Evolutionary conservation across 2,329 filamentous ascomycete species (phyloP).

Genomic region (Fusarium sublunatum): DNA sequence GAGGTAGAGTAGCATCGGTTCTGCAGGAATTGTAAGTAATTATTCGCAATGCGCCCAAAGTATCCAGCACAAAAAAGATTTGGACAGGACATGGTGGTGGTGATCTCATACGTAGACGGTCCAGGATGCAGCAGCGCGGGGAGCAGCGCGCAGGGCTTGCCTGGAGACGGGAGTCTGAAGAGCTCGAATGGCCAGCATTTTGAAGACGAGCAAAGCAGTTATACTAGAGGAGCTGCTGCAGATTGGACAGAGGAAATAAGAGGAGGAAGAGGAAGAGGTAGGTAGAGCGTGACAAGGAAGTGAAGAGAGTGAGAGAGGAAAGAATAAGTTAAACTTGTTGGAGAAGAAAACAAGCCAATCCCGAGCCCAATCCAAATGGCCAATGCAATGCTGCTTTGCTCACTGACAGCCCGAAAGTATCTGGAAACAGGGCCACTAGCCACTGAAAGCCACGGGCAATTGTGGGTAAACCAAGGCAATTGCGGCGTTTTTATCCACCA

Average conservation of each 20-base stretch:
- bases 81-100: slow-evolving; percentile 27
- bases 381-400: slow-evolving; percentile 28
- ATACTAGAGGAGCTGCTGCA: slow-evolving; percentile 22
- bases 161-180: slow-evolving; percentile 79
- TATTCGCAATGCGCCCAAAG: slow-evolving; percentile 28
- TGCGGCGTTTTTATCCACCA: slow-evolving; percentile 37
- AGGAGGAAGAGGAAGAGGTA: slow-evolving; percentile 17
- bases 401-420: slow-evolving; percentile 28
- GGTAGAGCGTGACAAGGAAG: slow-evolving; percentile 28
- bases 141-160: slow-evolving; percentile 80
- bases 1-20: slow-evolving; percentile 73
- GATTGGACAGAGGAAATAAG: slow-evolving; percentile 37
- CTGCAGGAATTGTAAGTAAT: slow-evolving; percentile 50
- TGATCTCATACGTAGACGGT: slow-evolving; percentile 51
- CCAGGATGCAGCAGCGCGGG: slow-evolving; percentile 62
- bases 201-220: slow-evolving; percentile 54
- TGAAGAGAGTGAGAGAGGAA: slow-evolving; percentile 18
- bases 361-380: slow-evolving; percentile 37
- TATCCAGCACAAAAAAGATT: slow-evolving; percentile 1
- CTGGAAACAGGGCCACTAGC: slow-evolving; percentile 33
- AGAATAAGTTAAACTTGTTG: slow-evolving; percentile 14
- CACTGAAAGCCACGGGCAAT: slow-evolving; percentile 38
- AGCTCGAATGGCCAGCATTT: slow-evolving; percentile 85
- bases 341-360: slow-evolving; percentile 23
- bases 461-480: slow-evolving; percentile 20